Percentiles rank a stretch among this genome's conserved stretches.
phyloP scores from a whole-genome alignment of 2,329 filamentous ascomycete genomes.

The Chalaropsis thielavioides region DNA sequence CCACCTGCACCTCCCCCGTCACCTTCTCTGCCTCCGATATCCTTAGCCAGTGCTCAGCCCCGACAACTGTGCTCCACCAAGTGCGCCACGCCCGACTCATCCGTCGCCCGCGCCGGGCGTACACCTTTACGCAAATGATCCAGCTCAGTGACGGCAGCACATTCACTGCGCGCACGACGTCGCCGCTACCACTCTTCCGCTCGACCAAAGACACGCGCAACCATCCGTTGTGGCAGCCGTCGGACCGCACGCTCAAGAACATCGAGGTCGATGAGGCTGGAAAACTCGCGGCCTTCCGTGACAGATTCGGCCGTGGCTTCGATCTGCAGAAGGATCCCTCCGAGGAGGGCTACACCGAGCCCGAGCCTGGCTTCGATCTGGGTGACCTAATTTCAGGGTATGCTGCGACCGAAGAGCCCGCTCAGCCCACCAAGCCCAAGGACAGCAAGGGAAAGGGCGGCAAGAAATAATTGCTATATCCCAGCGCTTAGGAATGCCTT shows the following conservation, averaged over 20 bases:
- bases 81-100: slow-evolving; percentile 73
- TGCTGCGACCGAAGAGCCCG: slow-evolving; percentile 22
- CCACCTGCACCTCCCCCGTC: slow-evolving; percentile 21
- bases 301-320: slow-evolving; percentile 69
- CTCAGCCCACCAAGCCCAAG: slow-evolving; percentile 23
- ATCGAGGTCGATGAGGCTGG: slow-evolving; percentile 94
- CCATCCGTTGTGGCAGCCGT: slow-evolving; percentile 81
- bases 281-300: slow-evolving; percentile 70
- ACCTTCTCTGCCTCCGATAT: slow-evolving; percentile 14
- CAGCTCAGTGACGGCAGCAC: slow-evolving; percentile 83
- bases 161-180: slow-evolving; percentile 66
- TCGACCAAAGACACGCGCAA: slow-evolving; percentile 74
- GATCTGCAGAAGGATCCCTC: slow-evolving; percentile 40
- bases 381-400: slow-evolving; percentile 41
- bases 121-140: slow-evolving; percentile 93
- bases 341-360: slow-evolving; percentile 23
- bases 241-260: slow-evolving; percentile 63
- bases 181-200: slow-evolving; percentile 45
- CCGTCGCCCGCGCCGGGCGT: slow-evolving; percentile 75
- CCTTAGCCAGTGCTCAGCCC: slow-evolving; percentile 20
- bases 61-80: slow-evolving; percentile 30
- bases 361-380: slow-evolving; percentile 24
- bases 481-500: neutral
- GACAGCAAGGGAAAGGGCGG: slow-evolving; percentile 26
- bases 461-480: slow-evolving; percentile 28